A percentile compares a stretch with the other conserved stretches of the same genome.
These are phyloP conservation scores for Passiflora organensis DNA, from an alignment of 345 rosid species.

Conservation along the genomic window DNA sequence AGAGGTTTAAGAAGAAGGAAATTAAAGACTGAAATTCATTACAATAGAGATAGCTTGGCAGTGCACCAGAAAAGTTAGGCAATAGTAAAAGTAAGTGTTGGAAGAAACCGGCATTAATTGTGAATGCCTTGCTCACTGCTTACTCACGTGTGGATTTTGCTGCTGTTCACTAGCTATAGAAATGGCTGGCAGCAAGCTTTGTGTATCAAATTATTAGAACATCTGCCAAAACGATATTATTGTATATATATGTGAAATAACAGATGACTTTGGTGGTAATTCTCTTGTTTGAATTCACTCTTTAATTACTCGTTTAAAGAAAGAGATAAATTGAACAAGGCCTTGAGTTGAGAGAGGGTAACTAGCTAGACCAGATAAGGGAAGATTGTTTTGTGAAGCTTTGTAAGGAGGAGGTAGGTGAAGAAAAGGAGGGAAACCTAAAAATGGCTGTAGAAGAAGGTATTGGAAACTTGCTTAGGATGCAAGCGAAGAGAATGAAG, in stretches of 20 bases:
- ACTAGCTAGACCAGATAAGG: too few species aligned
- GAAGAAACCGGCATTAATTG: background rate
- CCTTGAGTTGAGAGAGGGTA: too few species aligned
- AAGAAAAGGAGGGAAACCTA: constrained; percentile 17
- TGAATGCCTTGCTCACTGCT: too few species aligned
- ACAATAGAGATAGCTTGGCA: too few species aligned
- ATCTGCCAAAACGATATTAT: background rate
- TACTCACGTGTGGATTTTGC: constrained; percentile 14
- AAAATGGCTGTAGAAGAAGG: background rate
- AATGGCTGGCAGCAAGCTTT: background rate
- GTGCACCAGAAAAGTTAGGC: constrained; percentile 9
- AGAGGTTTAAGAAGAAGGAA: background rate
- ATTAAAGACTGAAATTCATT: too few species aligned
- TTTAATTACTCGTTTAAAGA: too few species aligned
- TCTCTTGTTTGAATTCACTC: too few species aligned
- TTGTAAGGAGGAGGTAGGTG: constrained; percentile 7
- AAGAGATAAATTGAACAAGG: too few species aligned
- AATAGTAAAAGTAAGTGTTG: background rate
- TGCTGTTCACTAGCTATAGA: constrained; percentile 15
- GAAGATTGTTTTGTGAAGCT: too few species aligned
- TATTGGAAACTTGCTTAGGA: constrained; percentile 8
- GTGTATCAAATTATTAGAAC: too few species aligned
- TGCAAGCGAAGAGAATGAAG: constrained; percentile 4
- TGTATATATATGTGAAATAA: too few species aligned
- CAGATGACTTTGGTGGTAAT: too few species aligned